Evolutionary conservation across 768 basidiomycete genomes (phyloP), one percentile per base, ranked within the genome.

Genomic region (Vararia minispora): DNA sequence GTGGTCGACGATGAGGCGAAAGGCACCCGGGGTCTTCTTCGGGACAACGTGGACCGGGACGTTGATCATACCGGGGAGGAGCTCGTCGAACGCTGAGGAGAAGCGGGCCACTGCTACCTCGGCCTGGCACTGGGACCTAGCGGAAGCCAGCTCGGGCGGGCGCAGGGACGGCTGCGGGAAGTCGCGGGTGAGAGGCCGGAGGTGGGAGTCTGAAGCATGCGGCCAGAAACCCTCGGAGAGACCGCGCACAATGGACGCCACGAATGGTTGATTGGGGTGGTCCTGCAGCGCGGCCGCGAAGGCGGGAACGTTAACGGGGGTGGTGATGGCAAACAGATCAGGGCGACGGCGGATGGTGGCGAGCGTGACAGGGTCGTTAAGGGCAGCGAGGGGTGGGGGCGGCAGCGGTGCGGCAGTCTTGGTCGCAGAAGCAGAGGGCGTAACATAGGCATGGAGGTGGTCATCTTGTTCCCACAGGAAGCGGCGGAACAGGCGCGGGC

Each of bases 181-280:
- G 30, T 63, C 58, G 17, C 44, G 44, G 1, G 48, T 54, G 6
- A 26, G 34, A 13, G 57, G 61, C 20, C 4, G 14, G 40, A 1
- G 31, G 14, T n/a, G n/a, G n/a, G n/a, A n/a, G n/a, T n/a, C n/a
- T n/a, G n/a, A n/a, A 0, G 61, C 61, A 39, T 42, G 63, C 0
- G 69, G 70, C 69, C 68, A 71, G 45, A 69, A 69, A 1, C 69
- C 68, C 2, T 62, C 46, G 0, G 48, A 40, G 0, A 72, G 49
- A 0, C 54, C 53, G 0, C 21, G 6, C 6, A 42, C 25, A 0
- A 69, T 57, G 0, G 61, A 69, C 0, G 44, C 4, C 0, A 69
- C 65, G 20, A 64, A 59, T 0, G 47, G 28, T 7, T 41, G 56
- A 35, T 68, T 69, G 0, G 66, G 64, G 41, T 69, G 68, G 3